phyloP scores from a whole-genome alignment of 2,329 filamentous ascomycete species.

The Nemania sp. region DNA sequence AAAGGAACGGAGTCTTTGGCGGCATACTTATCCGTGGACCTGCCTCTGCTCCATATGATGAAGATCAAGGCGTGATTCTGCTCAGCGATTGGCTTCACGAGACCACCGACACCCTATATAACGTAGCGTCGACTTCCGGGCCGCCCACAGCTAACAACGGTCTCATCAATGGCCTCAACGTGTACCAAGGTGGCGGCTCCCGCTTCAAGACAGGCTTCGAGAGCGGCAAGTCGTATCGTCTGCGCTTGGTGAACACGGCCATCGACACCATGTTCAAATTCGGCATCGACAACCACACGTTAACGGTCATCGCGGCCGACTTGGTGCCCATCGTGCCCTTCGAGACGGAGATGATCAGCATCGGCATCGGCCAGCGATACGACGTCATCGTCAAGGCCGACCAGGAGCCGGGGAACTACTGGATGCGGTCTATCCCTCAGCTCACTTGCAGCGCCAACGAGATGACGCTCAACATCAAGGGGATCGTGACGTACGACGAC shows the following conservation, averaged over 20 bases:
- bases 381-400: slow-evolving; percentile 53
- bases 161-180: slow-evolving; percentile 42
- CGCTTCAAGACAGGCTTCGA: slow-evolving; percentile 47
- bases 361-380: slow-evolving; percentile 46
- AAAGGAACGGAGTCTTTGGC: slow-evolving; percentile 46
- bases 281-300: slow-evolving; percentile 58
- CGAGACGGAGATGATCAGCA: slow-evolving; percentile 48
- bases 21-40: slow-evolving; percentile 65
- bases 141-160: slow-evolving; percentile 50
- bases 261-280: slow-evolving; percentile 53
- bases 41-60: slow-evolving; percentile 61
- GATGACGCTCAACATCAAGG: slow-evolving; percentile 50
- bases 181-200: slow-evolving; percentile 43
- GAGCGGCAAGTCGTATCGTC: slow-evolving; percentile 49
- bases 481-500: slow-evolving; percentile 52
- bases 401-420: slow-evolving; percentile 47
- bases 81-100: slow-evolving; percentile 63
- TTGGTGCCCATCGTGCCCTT: slow-evolving; percentile 63
- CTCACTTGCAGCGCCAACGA: slow-evolving; percentile 47
- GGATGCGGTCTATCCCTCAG: slow-evolving; percentile 53
- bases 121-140: slow-evolving; percentile 32
- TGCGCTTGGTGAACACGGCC: slow-evolving; percentile 54
- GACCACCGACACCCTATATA: slow-evolving; percentile 46
- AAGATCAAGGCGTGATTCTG: slow-evolving; percentile 63
- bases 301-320: slow-evolving; percentile 63